Evolutionary conservation across 1,284 basidiomycete species (phyloP).

Genomic region (Phylloboletellus chloephorus): DNA sequence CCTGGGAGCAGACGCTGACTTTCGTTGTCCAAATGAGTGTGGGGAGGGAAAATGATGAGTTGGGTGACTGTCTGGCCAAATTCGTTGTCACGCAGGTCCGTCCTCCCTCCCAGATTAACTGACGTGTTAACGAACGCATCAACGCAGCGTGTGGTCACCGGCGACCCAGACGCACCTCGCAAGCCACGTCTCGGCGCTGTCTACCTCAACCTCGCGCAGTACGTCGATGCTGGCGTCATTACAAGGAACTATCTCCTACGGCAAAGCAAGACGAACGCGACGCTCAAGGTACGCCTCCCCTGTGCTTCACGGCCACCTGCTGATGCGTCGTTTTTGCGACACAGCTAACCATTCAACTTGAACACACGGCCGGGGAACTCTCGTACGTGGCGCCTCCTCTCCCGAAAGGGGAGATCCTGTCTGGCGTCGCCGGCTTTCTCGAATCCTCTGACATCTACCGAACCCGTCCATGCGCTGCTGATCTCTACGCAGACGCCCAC

Average conservation of each 20-base stretch:
- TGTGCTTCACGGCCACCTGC: neutral
- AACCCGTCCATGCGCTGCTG: conserved; percentile 46
- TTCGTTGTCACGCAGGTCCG: conserved; percentile 59
- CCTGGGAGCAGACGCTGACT: conserved; percentile 53
- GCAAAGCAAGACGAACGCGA: conserved; percentile 76
- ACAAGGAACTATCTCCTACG: conserved; percentile 66
- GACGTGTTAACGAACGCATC: neutral
- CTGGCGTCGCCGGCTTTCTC: conserved; percentile 56
- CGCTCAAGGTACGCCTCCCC: conserved; percentile 48
- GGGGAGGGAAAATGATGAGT: conserved; percentile 39
- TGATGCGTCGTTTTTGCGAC: conserved; percentile 2
- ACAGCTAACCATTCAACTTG: conserved; percentile 58
- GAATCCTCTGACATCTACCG: conserved; percentile 48
- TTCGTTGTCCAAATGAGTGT: conserved; percentile 60
- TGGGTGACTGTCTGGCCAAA: conserved; percentile 58
- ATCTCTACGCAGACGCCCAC: conserved; percentile 36
- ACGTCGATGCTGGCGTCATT: conserved; percentile 58
- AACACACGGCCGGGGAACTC: conserved; percentile 52
- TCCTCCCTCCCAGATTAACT: neutral
- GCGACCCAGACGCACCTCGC: conserved; percentile 46
- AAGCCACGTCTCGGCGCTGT: conserved; percentile 63
- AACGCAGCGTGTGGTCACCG: conserved; percentile 42
- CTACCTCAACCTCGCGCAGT: conserved; percentile 71
- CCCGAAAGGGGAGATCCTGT: conserved; percentile 65
- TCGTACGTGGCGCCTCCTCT: conserved; percentile 62